These are phyloP conservation scores for Euphorbia schlechtendalii DNA, from an alignment of 441 rosid species.

Conservation along the genomic window DNA sequence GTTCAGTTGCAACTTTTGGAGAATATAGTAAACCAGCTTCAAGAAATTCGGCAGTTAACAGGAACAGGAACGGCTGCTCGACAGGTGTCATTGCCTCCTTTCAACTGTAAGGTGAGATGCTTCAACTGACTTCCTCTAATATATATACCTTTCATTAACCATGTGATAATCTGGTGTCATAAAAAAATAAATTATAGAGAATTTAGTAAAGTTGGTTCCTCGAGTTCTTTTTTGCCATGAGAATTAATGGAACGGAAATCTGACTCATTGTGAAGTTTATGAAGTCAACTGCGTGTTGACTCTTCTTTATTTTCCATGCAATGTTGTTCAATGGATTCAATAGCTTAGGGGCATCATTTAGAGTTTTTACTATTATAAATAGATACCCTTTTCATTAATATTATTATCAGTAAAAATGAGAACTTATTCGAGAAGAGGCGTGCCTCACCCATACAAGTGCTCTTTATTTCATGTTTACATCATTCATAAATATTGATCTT, in stretches of 20 bases:
- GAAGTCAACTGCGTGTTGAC: not conserved
- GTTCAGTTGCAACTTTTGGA: slow-evolving; percentile 35
- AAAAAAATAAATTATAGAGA: too few relatives aligned
- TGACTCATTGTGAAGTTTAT: not conserved
- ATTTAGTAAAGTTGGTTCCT: too few relatives aligned
- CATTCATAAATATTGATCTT: not conserved
- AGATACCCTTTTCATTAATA: not conserved
- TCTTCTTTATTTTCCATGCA: not conserved
- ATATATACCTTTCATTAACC: not conserved
- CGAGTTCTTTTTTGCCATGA: too few relatives aligned
- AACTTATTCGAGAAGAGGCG: not conserved
- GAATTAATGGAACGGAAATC: not conserved
- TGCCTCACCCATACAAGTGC: not conserved
- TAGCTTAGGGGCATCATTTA: not conserved
- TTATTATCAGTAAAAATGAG: not conserved
- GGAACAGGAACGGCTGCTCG: slow-evolving; percentile 31
- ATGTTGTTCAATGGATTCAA: not conserved
- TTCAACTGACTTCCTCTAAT: too few relatives aligned
- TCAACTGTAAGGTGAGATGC: slow-evolving; percentile 43
- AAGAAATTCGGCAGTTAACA: slow-evolving; percentile 30
- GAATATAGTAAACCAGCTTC: slow-evolving; percentile 35
- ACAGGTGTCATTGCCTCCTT: slow-evolving; percentile 46
- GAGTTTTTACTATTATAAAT: not conserved
- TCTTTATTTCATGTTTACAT: not conserved
- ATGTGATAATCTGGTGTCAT: not conserved